Conservation (phyloP, 2,329 filamentous ascomycete genomes). For the Botryotinia globosa region DNA sequence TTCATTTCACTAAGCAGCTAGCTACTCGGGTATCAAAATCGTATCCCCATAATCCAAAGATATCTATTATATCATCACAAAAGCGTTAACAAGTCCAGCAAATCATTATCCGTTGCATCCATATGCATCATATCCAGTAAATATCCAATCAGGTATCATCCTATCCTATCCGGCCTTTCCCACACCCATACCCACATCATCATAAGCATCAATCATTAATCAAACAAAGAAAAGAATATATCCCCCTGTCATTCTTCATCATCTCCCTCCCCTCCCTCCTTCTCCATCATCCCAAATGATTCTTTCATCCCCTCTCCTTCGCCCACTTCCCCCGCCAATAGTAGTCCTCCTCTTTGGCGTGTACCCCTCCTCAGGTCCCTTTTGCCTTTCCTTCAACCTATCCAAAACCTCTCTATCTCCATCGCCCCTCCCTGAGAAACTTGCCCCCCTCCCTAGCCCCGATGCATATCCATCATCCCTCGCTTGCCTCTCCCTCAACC, state of each 20-base stretch:
- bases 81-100: no score
- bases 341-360: constrained; percentile 16
- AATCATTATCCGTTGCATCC: not conserved
- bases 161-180: not conserved
- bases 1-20: not conserved
- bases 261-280: constrained; percentile 12
- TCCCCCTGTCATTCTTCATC: not conserved
- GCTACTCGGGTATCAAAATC: not conserved
- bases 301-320: constrained; percentile 11
- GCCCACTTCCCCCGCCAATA: not conserved
- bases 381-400: constrained; percentile 26
- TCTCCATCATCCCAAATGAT: constrained; percentile 18
- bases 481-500: not conserved
- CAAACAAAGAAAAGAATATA: not conserved
- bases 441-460: not conserved
- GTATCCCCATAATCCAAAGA: not conserved
- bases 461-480: not conserved
- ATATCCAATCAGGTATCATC: not conserved
- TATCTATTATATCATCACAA: not conserved
- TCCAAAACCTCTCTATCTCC: constrained; percentile 10
- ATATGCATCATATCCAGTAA: not conserved
- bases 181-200: not conserved
- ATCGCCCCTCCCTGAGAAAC: not conserved
- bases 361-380: constrained; percentile 8
- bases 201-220: not conserved